Evolutionary conservation across 768 basidiomycete genomes (phyloP).

Genomic region (Trametes punicea): DNA sequence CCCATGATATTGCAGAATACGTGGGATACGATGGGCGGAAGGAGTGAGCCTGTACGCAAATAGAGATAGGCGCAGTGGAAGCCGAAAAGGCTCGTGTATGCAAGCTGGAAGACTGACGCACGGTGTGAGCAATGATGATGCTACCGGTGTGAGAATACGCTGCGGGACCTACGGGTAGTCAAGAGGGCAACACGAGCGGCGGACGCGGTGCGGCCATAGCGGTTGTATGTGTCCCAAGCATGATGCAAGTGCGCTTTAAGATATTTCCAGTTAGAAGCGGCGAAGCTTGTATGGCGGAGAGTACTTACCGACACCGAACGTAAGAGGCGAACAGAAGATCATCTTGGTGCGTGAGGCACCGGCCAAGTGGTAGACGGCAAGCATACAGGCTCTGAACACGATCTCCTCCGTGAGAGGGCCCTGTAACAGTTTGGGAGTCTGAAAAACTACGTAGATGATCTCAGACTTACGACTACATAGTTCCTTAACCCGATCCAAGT

Average conservation of each 20-base stretch:
- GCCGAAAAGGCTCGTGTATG: slow-evolving; percentile 92
- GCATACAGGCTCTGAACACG: slow-evolving; percentile 83
- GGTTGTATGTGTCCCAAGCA: slow-evolving; percentile 80
- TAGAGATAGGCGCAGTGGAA: slow-evolving; percentile 85
- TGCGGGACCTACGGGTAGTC: slow-evolving; percentile 44
- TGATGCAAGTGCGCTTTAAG: slow-evolving; percentile 85
- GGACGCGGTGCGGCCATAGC: slow-evolving; percentile 60
- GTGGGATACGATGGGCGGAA: slow-evolving; percentile 77
- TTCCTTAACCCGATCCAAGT: slow-evolving; percentile 68
- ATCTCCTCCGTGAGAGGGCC: slow-evolving; percentile 91
- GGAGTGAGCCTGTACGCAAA: slow-evolving; percentile 78
- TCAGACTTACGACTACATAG: slow-evolving; percentile 47
- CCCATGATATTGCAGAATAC: slow-evolving; percentile 96
- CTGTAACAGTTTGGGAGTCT: slow-evolving; percentile 37
- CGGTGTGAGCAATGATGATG: not conserved
- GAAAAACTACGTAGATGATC: too few species aligned
- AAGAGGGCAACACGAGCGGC: slow-evolving; percentile 65
- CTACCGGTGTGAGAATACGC: slow-evolving; percentile 10
- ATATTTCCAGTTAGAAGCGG: not conserved
- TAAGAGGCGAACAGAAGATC: slow-evolving; percentile 78
- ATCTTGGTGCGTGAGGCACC: slow-evolving; percentile 52
- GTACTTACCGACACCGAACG: slow-evolving; percentile 80
- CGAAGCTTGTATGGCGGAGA: not conserved
- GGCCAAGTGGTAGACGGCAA: slow-evolving; percentile 69
- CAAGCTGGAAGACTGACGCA: slow-evolving; percentile 73